These are phyloP conservation scores for Cutaneotrichosporon sp. DNA, from an alignment of 1,284 basidiomycete genomes.

Conservation along the genomic window DNA sequence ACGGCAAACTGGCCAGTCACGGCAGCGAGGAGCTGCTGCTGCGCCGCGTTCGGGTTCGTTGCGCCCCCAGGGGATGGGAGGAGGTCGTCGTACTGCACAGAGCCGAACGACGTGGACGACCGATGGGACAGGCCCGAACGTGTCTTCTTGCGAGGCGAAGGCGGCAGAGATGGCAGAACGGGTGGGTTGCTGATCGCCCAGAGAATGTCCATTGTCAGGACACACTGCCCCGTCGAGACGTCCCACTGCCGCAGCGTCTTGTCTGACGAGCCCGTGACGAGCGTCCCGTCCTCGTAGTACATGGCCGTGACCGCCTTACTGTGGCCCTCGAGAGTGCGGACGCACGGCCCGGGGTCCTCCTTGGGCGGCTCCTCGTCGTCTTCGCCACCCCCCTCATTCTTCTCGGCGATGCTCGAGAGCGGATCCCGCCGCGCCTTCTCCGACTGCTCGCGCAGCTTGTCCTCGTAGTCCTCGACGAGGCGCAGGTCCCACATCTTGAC, in stretches of 20 bases:
- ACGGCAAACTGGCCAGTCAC: conserved; percentile 65
- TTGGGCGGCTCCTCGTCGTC: conserved; percentile 31
- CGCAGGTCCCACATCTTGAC: conserved; percentile 86
- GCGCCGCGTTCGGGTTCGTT: neutral
- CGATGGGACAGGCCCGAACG: conserved; percentile 40
- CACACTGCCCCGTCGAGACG: conserved; percentile 91
- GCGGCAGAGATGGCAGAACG: conserved; percentile 51
- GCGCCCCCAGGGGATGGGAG: conserved; percentile 39
- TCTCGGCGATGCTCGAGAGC: conserved; percentile 46
- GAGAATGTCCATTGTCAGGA: conserved; percentile 99
- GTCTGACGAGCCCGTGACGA: conserved; percentile 96
- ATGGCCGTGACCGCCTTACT: conserved; percentile 86
- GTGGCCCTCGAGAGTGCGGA: conserved; percentile 82
- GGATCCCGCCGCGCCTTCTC: conserved; percentile 36
- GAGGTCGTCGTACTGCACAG: conserved; percentile 56
- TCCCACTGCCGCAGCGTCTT: conserved; percentile 99
- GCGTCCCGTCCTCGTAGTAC: conserved; percentile 90
- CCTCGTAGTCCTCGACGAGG: conserved; percentile 71
- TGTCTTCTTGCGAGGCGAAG: conserved; percentile 41
- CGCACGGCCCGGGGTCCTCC: conserved; percentile 65
- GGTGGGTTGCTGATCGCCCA: conserved; percentile 97
- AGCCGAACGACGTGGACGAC: conserved; percentile 48
- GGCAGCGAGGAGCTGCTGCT: conserved; percentile 4
- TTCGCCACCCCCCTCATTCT: conserved; percentile 35
- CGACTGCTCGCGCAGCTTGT: conserved; percentile 59